Evolutionary conservation across 306 rosid species (phyloP).

Genomic region (Pyrus bretschneideri): DNA sequence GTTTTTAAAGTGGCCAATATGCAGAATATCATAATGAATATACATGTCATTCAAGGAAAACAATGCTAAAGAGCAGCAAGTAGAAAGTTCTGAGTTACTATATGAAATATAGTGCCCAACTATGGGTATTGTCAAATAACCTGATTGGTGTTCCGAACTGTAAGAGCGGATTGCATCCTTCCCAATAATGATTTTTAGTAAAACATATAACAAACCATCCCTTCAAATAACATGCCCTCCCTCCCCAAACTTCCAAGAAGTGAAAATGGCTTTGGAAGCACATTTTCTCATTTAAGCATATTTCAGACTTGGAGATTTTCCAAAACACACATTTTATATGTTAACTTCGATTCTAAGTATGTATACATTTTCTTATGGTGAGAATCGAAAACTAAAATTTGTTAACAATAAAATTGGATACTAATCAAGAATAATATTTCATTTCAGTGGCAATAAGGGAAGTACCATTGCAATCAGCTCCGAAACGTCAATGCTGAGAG

Average conservation of each 20-base stretch:
- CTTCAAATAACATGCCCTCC: neutral
- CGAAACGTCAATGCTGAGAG: constrained; percentile 60
- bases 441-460: constrained; percentile 12
- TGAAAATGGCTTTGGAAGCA: neutral
- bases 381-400: neutral
- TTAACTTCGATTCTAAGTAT: neutral
- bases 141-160: neutral
- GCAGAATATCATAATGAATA: constrained; percentile 10
- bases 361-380: neutral
- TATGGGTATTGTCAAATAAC: neutral
- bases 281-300: neutral
- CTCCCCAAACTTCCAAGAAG: neutral
- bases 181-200: neutral
- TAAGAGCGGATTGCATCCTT: neutral
- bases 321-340: neutral
- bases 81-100: neutral
- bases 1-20: constrained; percentile 1
- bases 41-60: neutral
- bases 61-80: neutral
- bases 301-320: constrained; percentile 1
- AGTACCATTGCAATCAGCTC: constrained; percentile 85
- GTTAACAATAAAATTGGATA: neutral
- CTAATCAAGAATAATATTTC: neutral
- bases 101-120: neutral
- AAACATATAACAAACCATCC: neutral